A percentile compares a stretch with the other conserved stretches of the same genome.
These are phyloP conservation scores for Phytopythium cucurbitacearum DNA, from an alignment of 352 stramenopile species.

Conservation along the genomic window DNA sequence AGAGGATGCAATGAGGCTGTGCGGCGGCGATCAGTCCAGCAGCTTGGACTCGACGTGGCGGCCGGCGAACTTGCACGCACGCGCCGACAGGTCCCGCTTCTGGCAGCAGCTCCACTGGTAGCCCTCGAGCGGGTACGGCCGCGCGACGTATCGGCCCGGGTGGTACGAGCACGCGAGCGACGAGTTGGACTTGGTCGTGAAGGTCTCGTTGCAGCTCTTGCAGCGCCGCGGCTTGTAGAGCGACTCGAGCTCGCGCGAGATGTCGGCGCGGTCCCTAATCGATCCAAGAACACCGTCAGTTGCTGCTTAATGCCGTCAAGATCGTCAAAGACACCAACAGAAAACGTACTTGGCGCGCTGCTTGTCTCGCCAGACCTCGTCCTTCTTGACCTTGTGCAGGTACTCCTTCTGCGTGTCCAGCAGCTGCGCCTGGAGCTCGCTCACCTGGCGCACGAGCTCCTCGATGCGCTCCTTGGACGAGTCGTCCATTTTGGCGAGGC, in stretches of 20 bases:
- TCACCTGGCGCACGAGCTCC: conserved; percentile 67
- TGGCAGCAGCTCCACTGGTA: conserved; percentile 85
- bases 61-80: conserved; percentile 76
- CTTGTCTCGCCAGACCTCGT: conserved; percentile 63
- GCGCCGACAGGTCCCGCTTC: conserved; percentile 73
- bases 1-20: neutral
- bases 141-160: conserved; percentile 64
- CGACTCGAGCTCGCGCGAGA: conserved; percentile 67
- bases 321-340: neutral
- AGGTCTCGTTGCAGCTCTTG: conserved; percentile 81
- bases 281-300: neutral
- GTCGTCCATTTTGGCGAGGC: conserved; percentile 64
- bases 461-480: conserved; percentile 78
- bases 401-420: conserved; percentile 82
- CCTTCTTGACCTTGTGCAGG: conserved; percentile 74
- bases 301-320: neutral
- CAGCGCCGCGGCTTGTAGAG: conserved; percentile 71
- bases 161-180: conserved; percentile 79
- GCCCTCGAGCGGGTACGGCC: conserved; percentile 74
- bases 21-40: conserved; percentile 21
- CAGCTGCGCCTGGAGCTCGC: conserved; percentile 62
- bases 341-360: conserved; percentile 37
- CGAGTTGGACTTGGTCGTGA: conserved; percentile 79
- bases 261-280: conserved; percentile 51
- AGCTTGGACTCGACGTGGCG: conserved; percentile 71